Evolutionary conservation across 2,329 filamentous ascomycete species (phyloP), one percentile per base, ranked within the genome.

Genomic region (Ceratocystis diversiconidia): DNA sequence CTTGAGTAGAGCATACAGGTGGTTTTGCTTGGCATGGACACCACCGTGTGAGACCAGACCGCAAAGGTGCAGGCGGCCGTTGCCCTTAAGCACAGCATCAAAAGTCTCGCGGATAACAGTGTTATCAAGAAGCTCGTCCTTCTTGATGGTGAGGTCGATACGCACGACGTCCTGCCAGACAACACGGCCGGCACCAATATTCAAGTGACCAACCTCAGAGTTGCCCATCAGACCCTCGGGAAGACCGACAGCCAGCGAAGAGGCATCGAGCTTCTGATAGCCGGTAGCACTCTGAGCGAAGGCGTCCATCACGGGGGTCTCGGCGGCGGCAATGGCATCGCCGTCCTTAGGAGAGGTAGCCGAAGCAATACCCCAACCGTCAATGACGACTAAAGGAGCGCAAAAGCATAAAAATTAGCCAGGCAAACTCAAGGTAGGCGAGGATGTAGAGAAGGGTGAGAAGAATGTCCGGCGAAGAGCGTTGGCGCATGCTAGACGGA

Each of bases 221-320:
- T 99, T 99, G 70, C 94, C 94, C 94, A 99, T 99, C 70, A 99
- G 81, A 67, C 94, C 94, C 75, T 99, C 92, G 22, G 94, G 94
- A 64, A 99, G 84, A 70, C 94, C 94, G 70, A 99, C 94, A 59
- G 94, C 94, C 68, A 96, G 84, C 55, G 94, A 97, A 1, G 94
- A 97, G 67, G 94, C 94, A 72, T 99, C 94, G 69, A 99, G 87
- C 79, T 95, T 86, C 69, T 89, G 90, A 79, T 87, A 99, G 68
- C 92, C 92, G 72, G 92, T 86, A 41, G 86, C 79, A 69, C 86
- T 88, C 76, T 88, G 85, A 73, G 87, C 89, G 75, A 99, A 92
- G 68, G 84, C 85, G 76, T 96, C 92, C 94, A 99, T 99, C 75
- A 88, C 85, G 60, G 94, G 94, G 66, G 94, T 97, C 70, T 96